These are phyloP conservation scores for Penicillium manginii DNA, from an alignment of 495 filamentous ascomycete genomes.

Conservation along the genomic window DNA sequence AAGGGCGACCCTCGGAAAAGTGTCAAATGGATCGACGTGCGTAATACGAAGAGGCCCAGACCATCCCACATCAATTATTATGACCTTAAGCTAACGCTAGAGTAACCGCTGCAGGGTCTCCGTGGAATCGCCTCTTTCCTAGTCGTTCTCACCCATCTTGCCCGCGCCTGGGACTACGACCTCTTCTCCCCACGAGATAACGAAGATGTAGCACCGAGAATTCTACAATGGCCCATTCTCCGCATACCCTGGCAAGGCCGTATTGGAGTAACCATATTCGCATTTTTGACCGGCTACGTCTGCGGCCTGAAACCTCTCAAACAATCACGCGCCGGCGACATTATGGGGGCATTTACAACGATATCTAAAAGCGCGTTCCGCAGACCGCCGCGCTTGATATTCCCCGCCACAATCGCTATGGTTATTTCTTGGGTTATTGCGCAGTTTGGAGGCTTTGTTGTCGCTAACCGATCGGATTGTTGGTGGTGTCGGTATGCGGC, in stretches of 20 bases:
- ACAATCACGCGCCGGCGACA: constrained; percentile 58
- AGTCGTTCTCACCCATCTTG: constrained; percentile 70
- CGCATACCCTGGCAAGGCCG: constrained; percentile 68
- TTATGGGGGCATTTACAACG: constrained; percentile 53
- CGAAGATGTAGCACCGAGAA: constrained; percentile 48
- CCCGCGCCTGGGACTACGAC: constrained; percentile 61
- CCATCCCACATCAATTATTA: neutral
- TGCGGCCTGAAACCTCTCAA: constrained; percentile 69
- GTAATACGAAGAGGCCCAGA: constrained; percentile 20
- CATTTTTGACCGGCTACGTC: constrained; percentile 70
- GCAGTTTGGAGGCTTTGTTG: constrained; percentile 62
- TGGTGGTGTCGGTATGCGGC: constrained; percentile 64
- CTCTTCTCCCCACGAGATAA: constrained; percentile 59
- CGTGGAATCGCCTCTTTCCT: constrained; percentile 67
- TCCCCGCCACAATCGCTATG: constrained; percentile 64
- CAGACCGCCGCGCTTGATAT: constrained; percentile 63
- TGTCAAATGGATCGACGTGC: constrained; percentile 74
- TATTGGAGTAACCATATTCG: constrained; percentile 68
- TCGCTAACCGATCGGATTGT: constrained; percentile 60
- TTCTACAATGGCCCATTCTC: constrained; percentile 64
- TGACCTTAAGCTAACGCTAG: constrained; percentile 1
- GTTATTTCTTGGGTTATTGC: constrained; percentile 62
- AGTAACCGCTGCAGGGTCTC: constrained; percentile 57
- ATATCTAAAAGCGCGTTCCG: constrained; percentile 67
- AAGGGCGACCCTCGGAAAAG: constrained; percentile 56